Percentiles rank a stretch among this genome's conserved stretches.
phyloP scores from a whole-genome alignment of 176 grass and related monocot species.

The Phyllostachys edulis region DNA sequence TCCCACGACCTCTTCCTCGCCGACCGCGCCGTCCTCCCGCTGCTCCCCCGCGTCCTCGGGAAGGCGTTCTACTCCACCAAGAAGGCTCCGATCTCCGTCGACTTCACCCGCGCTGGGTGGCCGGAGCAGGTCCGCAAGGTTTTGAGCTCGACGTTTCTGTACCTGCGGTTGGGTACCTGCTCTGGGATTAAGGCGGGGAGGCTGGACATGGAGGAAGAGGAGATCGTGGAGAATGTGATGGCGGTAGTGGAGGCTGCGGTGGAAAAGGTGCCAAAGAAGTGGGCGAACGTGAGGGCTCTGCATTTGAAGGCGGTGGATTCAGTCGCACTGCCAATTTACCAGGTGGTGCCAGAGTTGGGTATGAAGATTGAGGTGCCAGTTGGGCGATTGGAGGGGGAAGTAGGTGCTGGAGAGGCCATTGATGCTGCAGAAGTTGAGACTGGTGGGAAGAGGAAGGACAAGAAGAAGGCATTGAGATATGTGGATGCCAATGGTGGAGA shows the following conservation, averaged over 20 bases:
- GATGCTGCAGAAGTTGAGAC: conserved; percentile 22
- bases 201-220: conserved; percentile 67
- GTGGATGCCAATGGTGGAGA: neutral
- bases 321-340: conserved; percentile 69
- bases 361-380: conserved; percentile 67
- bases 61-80: conserved; percentile 80
- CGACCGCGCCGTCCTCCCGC: conserved; percentile 70
- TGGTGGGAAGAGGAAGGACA: neutral
- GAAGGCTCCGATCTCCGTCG: conserved; percentile 58
- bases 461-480: conserved; percentile 8
- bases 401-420: conserved; percentile 25
- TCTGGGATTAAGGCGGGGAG: conserved; percentile 66
- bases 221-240: conserved; percentile 69
- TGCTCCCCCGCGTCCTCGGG: conserved; percentile 77
- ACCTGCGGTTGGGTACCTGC: conserved; percentile 62
- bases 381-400: conserved; percentile 8
- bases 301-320: conserved; percentile 68
- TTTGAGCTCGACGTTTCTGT: conserved; percentile 58
- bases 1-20: conserved; percentile 90
- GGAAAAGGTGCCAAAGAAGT: conserved; percentile 73
- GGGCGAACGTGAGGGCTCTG: conserved; percentile 68
- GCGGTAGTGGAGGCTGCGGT: conserved; percentile 43
- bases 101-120: conserved; percentile 69
- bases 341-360: conserved; percentile 58
- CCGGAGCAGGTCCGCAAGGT: conserved; percentile 66